A percentile compares a stretch with the other conserved stretches of the same genome.
Conservation (phyloP, 805 yeast species). For the Metschnikowia koreensis region DNA sequence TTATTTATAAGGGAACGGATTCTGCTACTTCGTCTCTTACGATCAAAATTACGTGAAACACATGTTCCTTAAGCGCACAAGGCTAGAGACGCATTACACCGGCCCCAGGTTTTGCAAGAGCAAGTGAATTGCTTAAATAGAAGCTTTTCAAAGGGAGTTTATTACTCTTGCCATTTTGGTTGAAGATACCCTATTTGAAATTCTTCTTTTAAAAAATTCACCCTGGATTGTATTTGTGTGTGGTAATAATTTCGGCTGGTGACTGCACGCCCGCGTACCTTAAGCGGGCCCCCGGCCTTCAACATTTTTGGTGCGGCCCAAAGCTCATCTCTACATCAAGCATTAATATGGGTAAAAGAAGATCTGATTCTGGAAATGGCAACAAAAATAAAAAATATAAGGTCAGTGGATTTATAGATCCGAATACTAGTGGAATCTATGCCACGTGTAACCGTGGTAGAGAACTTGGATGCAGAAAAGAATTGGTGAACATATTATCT, state of each 20-base stretch:
- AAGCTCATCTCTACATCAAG: background rate
- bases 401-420: slow-evolving; percentile 62
- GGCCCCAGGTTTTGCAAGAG: no score
- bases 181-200: no score
- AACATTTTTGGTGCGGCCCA: slow-evolving; percentile 1
- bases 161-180: no score
- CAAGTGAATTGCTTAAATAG: no score
- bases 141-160: no score
- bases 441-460: slow-evolving; percentile 84
- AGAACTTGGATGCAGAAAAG: slow-evolving; percentile 76
- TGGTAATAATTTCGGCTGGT: background rate
- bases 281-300: background rate
- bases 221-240: no score
- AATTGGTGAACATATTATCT: slow-evolving; percentile 55
- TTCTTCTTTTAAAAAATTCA: no score
- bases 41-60: no score
- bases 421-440: slow-evolving; percentile 82
- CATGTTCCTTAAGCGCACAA: no score
- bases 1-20: no score
- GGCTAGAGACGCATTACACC: no score
- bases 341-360: slow-evolving; percentile 19
- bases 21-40: no score
- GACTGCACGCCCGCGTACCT: background rate
- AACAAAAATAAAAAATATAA: slow-evolving; percentile 44
- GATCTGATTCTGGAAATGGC: slow-evolving; percentile 25